Evolutionary conservation across 495 filamentous ascomycete species (phyloP).

Genomic region (Entonaema liquescens): DNA sequence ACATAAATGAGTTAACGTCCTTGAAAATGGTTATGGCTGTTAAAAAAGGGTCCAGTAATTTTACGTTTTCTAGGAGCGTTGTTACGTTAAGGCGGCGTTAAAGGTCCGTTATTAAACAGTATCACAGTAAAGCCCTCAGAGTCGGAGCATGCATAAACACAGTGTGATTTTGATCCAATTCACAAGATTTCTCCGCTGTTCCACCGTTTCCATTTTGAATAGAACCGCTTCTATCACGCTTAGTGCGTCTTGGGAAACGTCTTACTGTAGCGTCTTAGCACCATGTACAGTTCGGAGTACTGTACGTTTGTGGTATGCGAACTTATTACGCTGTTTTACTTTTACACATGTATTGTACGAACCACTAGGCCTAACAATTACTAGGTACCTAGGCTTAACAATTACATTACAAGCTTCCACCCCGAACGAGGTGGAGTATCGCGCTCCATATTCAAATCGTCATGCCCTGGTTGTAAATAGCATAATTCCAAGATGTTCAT

Average conservation of each 20-base stretch:
- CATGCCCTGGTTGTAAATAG: slow-evolving; percentile 35
- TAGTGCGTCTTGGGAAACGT: slow-evolving; percentile 16
- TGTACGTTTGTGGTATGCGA: slow-evolving; percentile 1
- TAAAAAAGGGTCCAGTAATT: background rate
- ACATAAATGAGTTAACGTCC: background rate
- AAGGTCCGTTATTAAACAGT: background rate
- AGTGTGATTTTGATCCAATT: slow-evolving; percentile 30
- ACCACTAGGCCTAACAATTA: background rate
- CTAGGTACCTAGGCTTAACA: no score
- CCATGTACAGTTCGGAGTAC: slow-evolving; percentile 13
- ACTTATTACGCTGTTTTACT: background rate
- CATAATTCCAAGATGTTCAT: slow-evolving; percentile 39
- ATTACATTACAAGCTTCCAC: slow-evolving; percentile 1
- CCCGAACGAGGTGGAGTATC: slow-evolving; percentile 15
- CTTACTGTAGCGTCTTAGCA: slow-evolving; percentile 22
- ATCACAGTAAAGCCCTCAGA: background rate
- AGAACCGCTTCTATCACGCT: slow-evolving; percentile 24
- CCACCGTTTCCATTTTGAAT: slow-evolving; percentile 28
- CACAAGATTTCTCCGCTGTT: slow-evolving; percentile 26
- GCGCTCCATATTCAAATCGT: slow-evolving; percentile 30
- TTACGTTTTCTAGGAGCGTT: background rate
- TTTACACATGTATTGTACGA: background rate
- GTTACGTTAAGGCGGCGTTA: background rate
- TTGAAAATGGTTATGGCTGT: background rate
- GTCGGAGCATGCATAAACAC: slow-evolving; percentile 21